Base-by-base conservation (phyloP, 2,329 filamentous ascomycete species). In the Cephalotrichum gorgonifer region DNA sequence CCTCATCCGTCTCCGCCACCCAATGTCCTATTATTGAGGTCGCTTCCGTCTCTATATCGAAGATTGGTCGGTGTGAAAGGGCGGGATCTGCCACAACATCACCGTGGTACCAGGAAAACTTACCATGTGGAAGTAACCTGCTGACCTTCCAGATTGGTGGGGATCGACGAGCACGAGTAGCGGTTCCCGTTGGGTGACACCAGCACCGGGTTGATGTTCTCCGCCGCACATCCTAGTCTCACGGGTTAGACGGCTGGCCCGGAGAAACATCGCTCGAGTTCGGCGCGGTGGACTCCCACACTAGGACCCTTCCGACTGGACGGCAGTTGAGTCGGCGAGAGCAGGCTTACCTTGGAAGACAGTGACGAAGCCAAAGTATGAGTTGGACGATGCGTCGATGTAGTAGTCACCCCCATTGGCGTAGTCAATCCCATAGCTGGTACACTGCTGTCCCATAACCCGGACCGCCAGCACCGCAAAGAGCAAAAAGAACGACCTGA, bases 61-160 rank as follows among this genome's bases (percentile, higher is more conserved):
- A n/a, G n/a, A n/a, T n/a, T n/a, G n/a, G n/a, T n/a, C n/a, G n/a
- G n/a, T n/a, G n/a, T n/a, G n/a, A n/a, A n/a, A n/a, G n/a, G n/a
- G n/a, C n/a, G n/a, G n/a, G n/a, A n/a, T n/a, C n/a, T n/a, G n/a
- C n/a, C n/a, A n/a, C n/a, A 27, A 25, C n/a, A 43, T 22, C 22
- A 25, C 23, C 11, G 8, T 7, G 23, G 3, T 14, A 26, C 14
- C 14, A 35, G 46, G 22, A 11, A 27, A 11, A n/a, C 59, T 57
- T 53, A 68, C 64, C 64, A 68, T 55, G 61, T 65, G 15, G 65
- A 68, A 8, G 58, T 64, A 33, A 61, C 58, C 49, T 66, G 59
- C 14, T 56, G 43, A 8, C 64, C 64, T n/a, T 58, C 53, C 12
- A 63, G 62, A 9, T 58, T 58, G 4, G 64, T 67, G 47, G 53